Evolutionary conservation across 2,329 filamentous ascomycete genomes (phyloP), one percentile per base, ranked within the genome.

Genomic region (Exophiala spinifera): DNA sequence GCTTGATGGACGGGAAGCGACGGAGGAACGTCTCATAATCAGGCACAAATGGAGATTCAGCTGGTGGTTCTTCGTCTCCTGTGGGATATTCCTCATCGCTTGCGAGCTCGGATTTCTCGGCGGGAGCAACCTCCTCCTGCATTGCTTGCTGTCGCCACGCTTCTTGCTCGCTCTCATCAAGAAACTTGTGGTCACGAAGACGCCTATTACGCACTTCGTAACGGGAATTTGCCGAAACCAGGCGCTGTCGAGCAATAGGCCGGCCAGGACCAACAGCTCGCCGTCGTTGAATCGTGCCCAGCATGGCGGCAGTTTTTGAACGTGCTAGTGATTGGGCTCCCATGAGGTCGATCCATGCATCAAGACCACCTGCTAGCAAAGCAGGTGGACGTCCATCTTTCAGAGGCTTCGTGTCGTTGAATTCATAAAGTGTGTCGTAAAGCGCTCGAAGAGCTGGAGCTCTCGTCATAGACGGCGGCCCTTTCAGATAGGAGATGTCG

Each of bases 331-430:
- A 85, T 49, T 84, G 79, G 11, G 76, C 73, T 1, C 94, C 92
- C 64, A 96, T 78, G n/a, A 94, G 72, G 64, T 94, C 86, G 15
- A 84, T 74, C 94, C 94, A 99, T 3, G 90, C 88, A 63, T 91
- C 84, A 10, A 99, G 70, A 0, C 94, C 94, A 15, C 94, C 94
- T 49, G 81, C 76, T 1, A 99, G 75, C 28, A 99, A 77, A 51
- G 90, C 88, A 0, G 92, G 91, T 2, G 81, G 79, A 21, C 84
- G 79, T 54, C 83, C 74, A 53, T 73, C 73, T 44, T 73, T 86
- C 28, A 95, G 73, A 8, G 86, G 86, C 62, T 87, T 89, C 14
- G 86, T 84, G 54, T 87, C 88, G 62, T 91, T 95, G 70, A 91
- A 95, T 53, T 94, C 85, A 49, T 85, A 84, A 3, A 99, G 75